Evolutionary conservation across 2,329 filamentous ascomycete species (phyloP), one percentile per base, ranked within the genome.

Genomic region (Celoporthe dispersa): DNA sequence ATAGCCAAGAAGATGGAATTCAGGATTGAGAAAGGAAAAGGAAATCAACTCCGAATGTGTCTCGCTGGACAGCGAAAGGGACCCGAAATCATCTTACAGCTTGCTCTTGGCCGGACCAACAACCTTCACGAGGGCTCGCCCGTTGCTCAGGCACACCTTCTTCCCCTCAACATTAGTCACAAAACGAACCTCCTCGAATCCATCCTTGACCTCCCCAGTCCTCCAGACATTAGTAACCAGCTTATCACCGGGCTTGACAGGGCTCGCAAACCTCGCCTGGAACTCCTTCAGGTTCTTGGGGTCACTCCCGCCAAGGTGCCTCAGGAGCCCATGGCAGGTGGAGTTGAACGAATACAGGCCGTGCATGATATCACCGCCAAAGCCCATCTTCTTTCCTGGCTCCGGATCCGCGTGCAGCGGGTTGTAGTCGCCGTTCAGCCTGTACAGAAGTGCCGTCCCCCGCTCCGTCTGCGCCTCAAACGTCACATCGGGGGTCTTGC

Each of bases 381-480:
- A 97, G 71, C 94, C 94, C 93, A 97, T 97, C 83, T 94, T 91
- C 81, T 88, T 82, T 71, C 94, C 94, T 0, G 94, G 93, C 81
- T 94, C 92, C 16, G 94, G 94, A 25, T 92, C 92, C 8, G 93
- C 94, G 79, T 97, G 94, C 48, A 97, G 89, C 37, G 94, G 94
- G 84, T 97, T 97, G 82, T 97, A 97, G 83, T 97, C 94, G 74
- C 94, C 94, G 76, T 97, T 97, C 65, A 97, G 87, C 73, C 93
- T 88, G 81, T 96, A 96, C 68, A 96, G 84, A 73, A 92, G 87
- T 11, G 93, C 89, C 5, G 92, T 92, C 82, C 94, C 89, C 67
- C 83, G 78, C 35, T 84, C 92, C 5, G 92, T 94, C 80, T 94
- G 90, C 76, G 91, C 87, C 76, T 88, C 87, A 74, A 92, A 87